Evolutionary conservation across 331 rosid genomes (phyloP).

Genomic region (Pyrus hybrid): DNA sequence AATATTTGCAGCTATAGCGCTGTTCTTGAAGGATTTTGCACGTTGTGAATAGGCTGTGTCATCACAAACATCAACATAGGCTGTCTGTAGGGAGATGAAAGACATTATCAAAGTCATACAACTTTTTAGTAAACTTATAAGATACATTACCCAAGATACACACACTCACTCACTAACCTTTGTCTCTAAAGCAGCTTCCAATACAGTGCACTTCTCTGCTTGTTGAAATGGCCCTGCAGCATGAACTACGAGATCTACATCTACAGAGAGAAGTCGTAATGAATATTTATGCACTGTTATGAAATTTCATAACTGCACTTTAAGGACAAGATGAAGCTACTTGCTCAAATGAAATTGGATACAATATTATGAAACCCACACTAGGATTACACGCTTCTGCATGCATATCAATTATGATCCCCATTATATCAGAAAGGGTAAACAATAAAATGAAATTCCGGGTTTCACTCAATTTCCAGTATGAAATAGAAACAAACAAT

Average conservation of each 20-base stretch:
- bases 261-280: slow-evolving; percentile 31
- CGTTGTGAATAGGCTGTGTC: slow-evolving; percentile 53
- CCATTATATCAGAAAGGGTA: background rate
- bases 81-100: slow-evolving; percentile 53
- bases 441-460: background rate
- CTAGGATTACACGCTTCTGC: background rate
- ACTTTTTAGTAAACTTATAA: background rate
- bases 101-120: background rate
- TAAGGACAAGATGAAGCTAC: background rate
- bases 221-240: slow-evolving; percentile 93
- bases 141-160: background rate
- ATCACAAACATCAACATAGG: slow-evolving; percentile 84
- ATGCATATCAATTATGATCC: background rate
- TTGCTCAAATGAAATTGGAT: background rate
- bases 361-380: background rate
- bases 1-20: slow-evolving; percentile 63
- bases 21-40: slow-evolving; percentile 59
- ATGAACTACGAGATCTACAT: slow-evolving; percentile 85
- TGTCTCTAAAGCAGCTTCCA: slow-evolving; percentile 83
- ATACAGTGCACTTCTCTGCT: slow-evolving; percentile 58
- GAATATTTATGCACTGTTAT: background rate
- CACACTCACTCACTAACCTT: slow-evolving; percentile 36
- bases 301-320: background rate
- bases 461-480: background rate
- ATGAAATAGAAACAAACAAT: background rate